Conservation (phyloP, 805 yeast species). For the Clavispora santaluciae region DNA sequence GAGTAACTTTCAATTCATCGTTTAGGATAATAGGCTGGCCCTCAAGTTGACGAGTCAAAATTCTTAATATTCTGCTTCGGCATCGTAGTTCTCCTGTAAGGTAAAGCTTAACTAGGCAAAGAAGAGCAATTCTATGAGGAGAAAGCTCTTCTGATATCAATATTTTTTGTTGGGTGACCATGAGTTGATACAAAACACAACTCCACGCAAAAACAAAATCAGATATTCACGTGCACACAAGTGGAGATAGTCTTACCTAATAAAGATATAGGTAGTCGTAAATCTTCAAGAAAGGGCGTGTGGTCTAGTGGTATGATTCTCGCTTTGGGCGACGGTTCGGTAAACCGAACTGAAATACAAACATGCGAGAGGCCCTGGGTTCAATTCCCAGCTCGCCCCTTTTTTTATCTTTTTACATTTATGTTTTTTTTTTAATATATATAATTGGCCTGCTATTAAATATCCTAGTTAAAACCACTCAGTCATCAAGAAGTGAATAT, state of each 20-base stretch:
- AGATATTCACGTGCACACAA: background rate
- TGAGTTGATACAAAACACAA: background rate
- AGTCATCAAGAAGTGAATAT: constrained; percentile 45
- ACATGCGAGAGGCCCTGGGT: constrained; percentile 22
- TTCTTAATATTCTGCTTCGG: constrained; percentile 4
- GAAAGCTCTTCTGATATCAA: constrained; percentile 41
- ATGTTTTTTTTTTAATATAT: background rate
- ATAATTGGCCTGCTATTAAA: background rate
- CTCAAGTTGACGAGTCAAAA: constrained; percentile 8
- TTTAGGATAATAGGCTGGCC: constrained; percentile 7
- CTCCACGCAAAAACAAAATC: background rate
- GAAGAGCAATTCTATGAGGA: constrained; percentile 50
- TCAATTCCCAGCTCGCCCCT: constrained; percentile 21
- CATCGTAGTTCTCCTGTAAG: constrained; percentile 34
- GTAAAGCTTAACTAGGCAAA: constrained; percentile 45
- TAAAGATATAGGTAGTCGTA: background rate
- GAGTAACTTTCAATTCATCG: constrained; percentile 3
- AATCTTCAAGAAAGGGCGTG: constrained; percentile 13
- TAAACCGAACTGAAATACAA: constrained; percentile 3
- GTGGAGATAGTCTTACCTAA: background rate
- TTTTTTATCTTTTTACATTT: constrained; percentile 1
- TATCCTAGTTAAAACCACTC: background rate
- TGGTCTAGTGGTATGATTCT: constrained; percentile 23
- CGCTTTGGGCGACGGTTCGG: constrained; percentile 16
- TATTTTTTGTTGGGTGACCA: constrained; percentile 9